Base-by-base conservation (phyloP, 225 moss, liverwort and hornwort species). In the Sphagnum tenellum region DNA sequence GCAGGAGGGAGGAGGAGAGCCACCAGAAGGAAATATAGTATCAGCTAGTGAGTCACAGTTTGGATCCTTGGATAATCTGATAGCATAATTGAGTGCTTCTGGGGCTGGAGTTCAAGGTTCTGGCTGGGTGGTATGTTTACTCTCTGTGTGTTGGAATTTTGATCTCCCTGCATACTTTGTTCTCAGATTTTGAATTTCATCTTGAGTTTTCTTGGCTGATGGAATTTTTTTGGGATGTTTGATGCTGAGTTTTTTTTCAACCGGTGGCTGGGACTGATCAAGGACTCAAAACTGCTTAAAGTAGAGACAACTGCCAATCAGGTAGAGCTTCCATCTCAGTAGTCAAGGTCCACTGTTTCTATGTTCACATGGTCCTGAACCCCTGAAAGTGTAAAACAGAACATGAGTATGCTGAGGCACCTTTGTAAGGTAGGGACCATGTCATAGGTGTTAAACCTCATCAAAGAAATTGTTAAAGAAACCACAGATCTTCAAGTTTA, bases 261-360 rank as follows among this genome's bases (percentile, higher is more conserved):
- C 47, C 80, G 92, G 96, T 96, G 92, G 92, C 82, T 96, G 52
- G 92, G 92, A 60, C 79, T 88, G 64, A 92, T 92, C 64, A 92
- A 87, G 80, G 90, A 90, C 12, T 55, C 90, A 78, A 89, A 92
- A 78, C 83, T 89, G 76, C 81, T 96, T 45, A 67, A 74, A 45
- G 85, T 96, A 64, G 88, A 84, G 68, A 92, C 90, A 44, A 92
- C 96, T 8, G 71, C 82, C 54, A 98, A 98, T 72, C 92, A 98
- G 92, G 96, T 84, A 73, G 6, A 29, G 29, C 29, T 29, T 29
- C 29, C 29, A 29, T 29, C 29, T 29, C 29, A 29, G 29, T 29
- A 29, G 29, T 29, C 29, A 29, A 29, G 29, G 29, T 29, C 29
- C 29, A 29, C 29, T 29, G 29, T 29, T 1, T 29, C 29, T 29